A percentile compares a stretch with the other conserved stretches of the same genome.
phyloP scores from a whole-genome alignment of 2,329 filamentous ascomycete species.

The Arthrinium puccinioides region DNA sequence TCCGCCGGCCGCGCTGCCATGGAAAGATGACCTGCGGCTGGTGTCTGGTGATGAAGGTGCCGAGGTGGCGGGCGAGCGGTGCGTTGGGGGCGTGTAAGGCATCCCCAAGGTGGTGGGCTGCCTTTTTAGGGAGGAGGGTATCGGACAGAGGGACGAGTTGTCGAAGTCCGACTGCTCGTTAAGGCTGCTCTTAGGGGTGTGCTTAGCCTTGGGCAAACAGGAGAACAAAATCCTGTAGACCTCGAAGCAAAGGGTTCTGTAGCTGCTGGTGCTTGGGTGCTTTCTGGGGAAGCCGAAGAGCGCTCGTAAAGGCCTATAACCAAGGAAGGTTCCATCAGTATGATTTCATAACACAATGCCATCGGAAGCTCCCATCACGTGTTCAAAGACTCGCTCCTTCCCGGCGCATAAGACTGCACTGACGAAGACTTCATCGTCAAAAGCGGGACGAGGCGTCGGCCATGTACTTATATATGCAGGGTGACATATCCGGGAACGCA shows the following conservation, averaged over 20 bases:
- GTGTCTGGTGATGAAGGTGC: constrained; percentile 46
- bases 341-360: constrained; percentile 12
- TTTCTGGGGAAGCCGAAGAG: constrained; percentile 11
- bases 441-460: constrained; percentile 5
- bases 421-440: not conserved
- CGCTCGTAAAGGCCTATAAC: constrained; percentile 19
- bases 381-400: not conserved
- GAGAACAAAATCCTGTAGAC: constrained; percentile 19
- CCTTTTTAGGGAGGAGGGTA: constrained; percentile 15
- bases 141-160: constrained; percentile 13
- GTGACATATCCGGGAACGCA: constrained; percentile 13
- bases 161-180: constrained; percentile 14
- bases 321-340: constrained; percentile 20
- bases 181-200: constrained; percentile 18
- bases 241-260: constrained; percentile 16
- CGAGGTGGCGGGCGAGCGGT: constrained; percentile 55
- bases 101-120: constrained; percentile 44
- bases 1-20: constrained; percentile 20
- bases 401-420: constrained; percentile 5
- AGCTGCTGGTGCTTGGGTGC: constrained; percentile 8
- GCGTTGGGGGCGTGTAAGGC: constrained; percentile 81
- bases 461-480: constrained; percentile 15
- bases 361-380: constrained; percentile 19
- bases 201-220: constrained; percentile 17
- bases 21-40: constrained; percentile 53